phyloP scores from a whole-genome alignment of 2,329 filamentous ascomycete species.

The Sodiomyces alkalinus region DNA sequence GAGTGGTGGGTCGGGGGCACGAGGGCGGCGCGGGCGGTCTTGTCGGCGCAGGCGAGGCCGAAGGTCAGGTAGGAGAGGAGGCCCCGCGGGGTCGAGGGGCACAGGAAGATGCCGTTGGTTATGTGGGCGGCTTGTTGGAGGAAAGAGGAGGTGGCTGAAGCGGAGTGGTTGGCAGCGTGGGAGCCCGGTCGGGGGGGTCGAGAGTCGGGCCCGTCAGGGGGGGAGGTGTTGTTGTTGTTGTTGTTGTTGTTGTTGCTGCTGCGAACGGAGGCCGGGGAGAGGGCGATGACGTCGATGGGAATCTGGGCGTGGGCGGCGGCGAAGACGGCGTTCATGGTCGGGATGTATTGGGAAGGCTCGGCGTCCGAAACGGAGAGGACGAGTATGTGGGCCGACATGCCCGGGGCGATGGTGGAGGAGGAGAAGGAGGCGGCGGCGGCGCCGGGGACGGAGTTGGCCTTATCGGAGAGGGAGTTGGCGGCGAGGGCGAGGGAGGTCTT shows the following conservation, averaged over 20 bases:
- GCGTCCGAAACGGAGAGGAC: constrained; percentile 77
- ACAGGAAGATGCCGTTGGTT: constrained; percentile 41
- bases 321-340: constrained; percentile 97
- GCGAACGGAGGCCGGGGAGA: constrained; percentile 31
- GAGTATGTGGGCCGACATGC: constrained; percentile 68
- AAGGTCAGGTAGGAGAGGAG: constrained; percentile 91
- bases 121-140: constrained; percentile 73
- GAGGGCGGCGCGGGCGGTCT: constrained; percentile 41
- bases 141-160: constrained; percentile 66
- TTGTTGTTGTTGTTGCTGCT: no score
- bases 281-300: constrained; percentile 80
- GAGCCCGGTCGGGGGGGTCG: no score
- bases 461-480: constrained; percentile 25
- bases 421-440: constrained; percentile 14
- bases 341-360: constrained; percentile 85
- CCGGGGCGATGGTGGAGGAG: constrained; percentile 20
- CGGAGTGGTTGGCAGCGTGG: neutral
- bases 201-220: neutral
- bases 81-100: constrained; percentile 44
- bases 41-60: constrained; percentile 64
- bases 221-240: neutral
- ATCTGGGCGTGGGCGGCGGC: constrained; percentile 79
- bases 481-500: constrained; percentile 56
- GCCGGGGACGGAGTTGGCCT: constrained; percentile 15
- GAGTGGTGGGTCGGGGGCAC: constrained; percentile 68